Evolutionary conservation across 768 basidiomycete species (phyloP), one percentile per base, ranked within the genome.

Genomic region (Sarcodon aspratus): DNA sequence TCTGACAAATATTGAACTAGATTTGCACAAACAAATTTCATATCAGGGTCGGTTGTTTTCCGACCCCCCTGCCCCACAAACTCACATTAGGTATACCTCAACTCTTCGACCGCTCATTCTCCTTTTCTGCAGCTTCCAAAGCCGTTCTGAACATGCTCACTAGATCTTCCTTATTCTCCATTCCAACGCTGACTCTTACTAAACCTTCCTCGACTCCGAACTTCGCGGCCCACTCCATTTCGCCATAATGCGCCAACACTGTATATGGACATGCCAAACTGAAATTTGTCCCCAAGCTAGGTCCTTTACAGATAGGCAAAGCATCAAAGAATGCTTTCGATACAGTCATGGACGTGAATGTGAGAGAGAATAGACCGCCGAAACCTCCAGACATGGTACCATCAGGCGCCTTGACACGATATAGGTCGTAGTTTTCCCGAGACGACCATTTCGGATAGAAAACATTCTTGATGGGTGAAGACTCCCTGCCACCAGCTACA

Each of bases 201-300:
- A 99, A 65, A 4, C 80, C 81, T 47, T 69, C 69, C 58, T 95
- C 89, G 10, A 99, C 89, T 15, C 89, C 93, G 65, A 78, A 95
- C 52, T 72, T 67, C 45, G 77, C 82, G 12, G 94, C 95, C 95
- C 95, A 99, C 35, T 85, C 88, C 53, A 95, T 67, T 65, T 99
- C 95, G 1, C 67, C 60, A 55, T 80, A 97, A 63, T 98, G 95
- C 35, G 89, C 95, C 21, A 99, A 71, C 50, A 98, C 80, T 9
- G 90, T 88, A 61, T 90, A 98, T 21, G 94, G 95, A 55, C 82
- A 93, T 33, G 92, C 91, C 32, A 98, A 74, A 2, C 95, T 97
- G 63, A 97, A 97, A 72, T 91, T 96, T 17, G 95, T 97, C 2
- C 95, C 95, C 8, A 90, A 73, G 59, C 82, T 83, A 0, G 95